Conservation (phyloP, 768 basidiomycete genomes). For the Xerocomus spinulosus region DNA sequence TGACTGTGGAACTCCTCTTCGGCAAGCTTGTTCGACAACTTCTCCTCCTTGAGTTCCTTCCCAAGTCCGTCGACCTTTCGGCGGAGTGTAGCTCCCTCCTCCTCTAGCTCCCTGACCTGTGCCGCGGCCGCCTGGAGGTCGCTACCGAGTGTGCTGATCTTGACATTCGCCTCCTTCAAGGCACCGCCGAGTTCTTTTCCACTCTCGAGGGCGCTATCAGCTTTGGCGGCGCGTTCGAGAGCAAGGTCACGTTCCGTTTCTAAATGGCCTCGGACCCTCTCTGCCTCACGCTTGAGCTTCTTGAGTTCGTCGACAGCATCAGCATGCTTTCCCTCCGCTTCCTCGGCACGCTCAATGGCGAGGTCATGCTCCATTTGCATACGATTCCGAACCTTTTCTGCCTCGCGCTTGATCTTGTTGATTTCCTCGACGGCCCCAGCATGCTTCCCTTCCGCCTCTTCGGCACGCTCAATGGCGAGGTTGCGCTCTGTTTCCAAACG, state of each 20-base stretch:
- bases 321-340: neutral
- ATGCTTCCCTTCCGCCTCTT: neutral
- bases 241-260: constrained; percentile 5
- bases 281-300: constrained; percentile 1
- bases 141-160: constrained; percentile 47
- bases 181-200: constrained; percentile 67
- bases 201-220: constrained; percentile 57
- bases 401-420: neutral
- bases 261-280: constrained; percentile 1
- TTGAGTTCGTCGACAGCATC: neutral
- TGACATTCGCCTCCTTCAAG: constrained; percentile 60
- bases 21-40: constrained; percentile 36
- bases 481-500: constrained; percentile 51
- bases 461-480: constrained; percentile 45
- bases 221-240: constrained; percentile 43
- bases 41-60: constrained; percentile 52
- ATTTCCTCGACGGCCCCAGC: neutral
- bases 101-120: constrained; percentile 59
- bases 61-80: constrained; percentile 52
- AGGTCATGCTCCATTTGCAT: neutral
- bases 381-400: neutral
- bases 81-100: constrained; percentile 51
- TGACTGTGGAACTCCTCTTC: constrained; percentile 38
- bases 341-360: constrained; percentile 24
- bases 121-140: constrained; percentile 51